phyloP scores from a whole-genome alignment of 2,329 filamentous ascomycete genomes.

The Cadophora sp. region DNA sequence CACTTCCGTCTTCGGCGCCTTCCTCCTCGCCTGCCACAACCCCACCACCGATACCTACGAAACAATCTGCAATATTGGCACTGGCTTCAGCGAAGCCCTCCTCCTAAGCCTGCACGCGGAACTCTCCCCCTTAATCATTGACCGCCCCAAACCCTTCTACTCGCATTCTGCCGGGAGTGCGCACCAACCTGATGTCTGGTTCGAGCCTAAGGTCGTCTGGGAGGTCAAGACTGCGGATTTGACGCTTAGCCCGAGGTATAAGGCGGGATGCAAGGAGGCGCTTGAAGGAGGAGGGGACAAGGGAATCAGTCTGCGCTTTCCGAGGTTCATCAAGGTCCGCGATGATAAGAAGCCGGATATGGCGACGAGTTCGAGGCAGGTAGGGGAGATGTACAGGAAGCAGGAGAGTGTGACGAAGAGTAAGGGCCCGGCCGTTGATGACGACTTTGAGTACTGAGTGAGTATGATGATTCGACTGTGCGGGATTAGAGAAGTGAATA shows the following conservation, averaged over 20 bases:
- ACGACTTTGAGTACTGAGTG: constrained; percentile 94
- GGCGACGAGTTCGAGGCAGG: constrained; percentile 82
- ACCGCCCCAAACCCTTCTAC: constrained; percentile 94
- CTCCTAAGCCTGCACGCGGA: constrained; percentile 85
- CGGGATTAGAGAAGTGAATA: background rate
- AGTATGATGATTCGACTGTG: background rate
- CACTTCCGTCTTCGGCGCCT: constrained; percentile 93
- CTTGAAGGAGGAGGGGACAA: constrained; percentile 73
- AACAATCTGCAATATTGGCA: constrained; percentile 97
- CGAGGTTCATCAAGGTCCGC: constrained; percentile 86
- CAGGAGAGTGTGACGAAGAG: constrained; percentile 86
- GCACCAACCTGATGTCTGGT: constrained; percentile 98
- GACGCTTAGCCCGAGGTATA: constrained; percentile 90
- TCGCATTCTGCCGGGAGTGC: constrained; percentile 82
- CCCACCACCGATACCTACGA: constrained; percentile 81
- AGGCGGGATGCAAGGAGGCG: constrained; percentile 85
- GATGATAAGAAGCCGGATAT: constrained; percentile 97
- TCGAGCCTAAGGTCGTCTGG: constrained; percentile 94
- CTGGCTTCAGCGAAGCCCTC: constrained; percentile 92
- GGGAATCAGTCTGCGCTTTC: constrained; percentile 90
- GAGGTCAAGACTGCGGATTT: constrained; percentile 97
- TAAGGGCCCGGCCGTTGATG: constrained; percentile 87
- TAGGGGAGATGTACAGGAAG: constrained; percentile 96
- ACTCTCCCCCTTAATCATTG: constrained; percentile 80
- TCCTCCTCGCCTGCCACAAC: constrained; percentile 95